phyloP scores from a whole-genome alignment of 1,284 basidiomycete species.

The Hemileia vastatrix region DNA sequence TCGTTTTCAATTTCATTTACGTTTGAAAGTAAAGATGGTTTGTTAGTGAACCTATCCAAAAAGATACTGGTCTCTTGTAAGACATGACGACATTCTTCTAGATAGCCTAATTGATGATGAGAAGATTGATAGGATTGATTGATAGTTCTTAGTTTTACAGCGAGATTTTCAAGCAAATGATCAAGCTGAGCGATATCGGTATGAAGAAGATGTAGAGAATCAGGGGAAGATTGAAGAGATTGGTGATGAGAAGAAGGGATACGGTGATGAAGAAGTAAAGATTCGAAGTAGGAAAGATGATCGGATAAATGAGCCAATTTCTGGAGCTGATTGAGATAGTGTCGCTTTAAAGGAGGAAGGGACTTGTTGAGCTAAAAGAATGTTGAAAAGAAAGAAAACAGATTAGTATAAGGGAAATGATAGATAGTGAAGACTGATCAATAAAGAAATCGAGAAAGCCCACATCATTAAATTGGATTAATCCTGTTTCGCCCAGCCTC shows the following conservation, averaged over 20 bases:
- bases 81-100: conserved; percentile 90
- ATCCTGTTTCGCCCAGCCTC: conserved; percentile 86
- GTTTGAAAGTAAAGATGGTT: too few relatives aligned
- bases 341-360: conserved; percentile 95
- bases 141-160: conserved; percentile 77
- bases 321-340: conserved; percentile 90
- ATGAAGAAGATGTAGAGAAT: conserved; percentile 53
- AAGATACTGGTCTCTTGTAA: conserved; percentile 91
- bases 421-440: too few relatives aligned
- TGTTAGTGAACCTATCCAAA: conserved; percentile 70
- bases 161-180: conserved; percentile 75
- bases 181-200: too few relatives aligned
- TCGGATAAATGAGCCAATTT: conserved; percentile 92
- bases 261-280: conserved; percentile 52
- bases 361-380: conserved; percentile 90
- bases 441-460: too few relatives aligned
- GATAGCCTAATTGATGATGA: conserved; percentile 73
- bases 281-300: conserved; percentile 76
- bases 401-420: too few relatives aligned
- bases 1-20: conserved; percentile 66
- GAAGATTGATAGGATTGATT: conserved; percentile 85
- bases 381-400: too few relatives aligned
- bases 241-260: conserved; percentile 52
- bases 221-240: conserved; percentile 59
- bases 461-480: conserved; percentile 97